A percentile compares a stretch with the other conserved stretches of the same genome.
These are phyloP conservation scores for Colletotrichum zoysiae DNA, from an alignment of 2,329 filamentous ascomycete genomes.

Conservation along the genomic window DNA sequence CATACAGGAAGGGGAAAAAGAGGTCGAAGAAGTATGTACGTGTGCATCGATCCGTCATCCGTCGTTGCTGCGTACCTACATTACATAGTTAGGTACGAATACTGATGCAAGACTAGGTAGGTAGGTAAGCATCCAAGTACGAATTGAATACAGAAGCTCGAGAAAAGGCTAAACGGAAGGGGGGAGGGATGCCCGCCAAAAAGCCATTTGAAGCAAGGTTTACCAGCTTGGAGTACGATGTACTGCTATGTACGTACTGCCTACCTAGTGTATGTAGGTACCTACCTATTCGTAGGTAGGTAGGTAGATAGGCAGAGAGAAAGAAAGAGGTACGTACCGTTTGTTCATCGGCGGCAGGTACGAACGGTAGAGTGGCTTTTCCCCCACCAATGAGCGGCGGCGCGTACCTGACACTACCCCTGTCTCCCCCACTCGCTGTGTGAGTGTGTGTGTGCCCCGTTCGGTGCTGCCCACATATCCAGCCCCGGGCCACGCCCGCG, in stretches of 20 bases:
- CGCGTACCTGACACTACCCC: constrained; percentile 34
- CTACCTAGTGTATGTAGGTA: no score
- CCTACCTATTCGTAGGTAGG: no score
- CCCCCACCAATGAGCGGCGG: constrained; percentile 17
- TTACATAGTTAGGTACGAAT: not conserved
- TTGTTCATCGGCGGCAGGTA: constrained; percentile 35
- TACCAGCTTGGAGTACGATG: not conserved
- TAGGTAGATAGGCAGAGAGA: no score
- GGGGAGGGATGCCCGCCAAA: constrained; percentile 19
- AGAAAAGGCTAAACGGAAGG: constrained; percentile 30
- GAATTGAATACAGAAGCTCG: constrained; percentile 7
- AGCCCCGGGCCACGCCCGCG: constrained; percentile 26
- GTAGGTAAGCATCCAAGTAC: no score
- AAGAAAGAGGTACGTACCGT: constrained; percentile 15
- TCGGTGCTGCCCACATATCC: not conserved
- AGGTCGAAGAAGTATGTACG: not conserved
- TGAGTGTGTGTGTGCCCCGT: not conserved
- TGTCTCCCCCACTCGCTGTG: not conserved
- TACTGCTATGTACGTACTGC: no score
- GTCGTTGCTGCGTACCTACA: not conserved
- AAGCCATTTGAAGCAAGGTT: constrained; percentile 13
- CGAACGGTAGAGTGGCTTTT: constrained; percentile 37
- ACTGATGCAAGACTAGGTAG: not conserved
- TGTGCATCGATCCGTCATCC: not conserved
- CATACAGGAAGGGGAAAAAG: not conserved